Percentiles rank a stretch among this genome's conserved stretches.
Evolutionary conservation across 2,329 filamentous ascomycete species (phyloP).

Genomic region (Fusarium verticillioides): DNA sequence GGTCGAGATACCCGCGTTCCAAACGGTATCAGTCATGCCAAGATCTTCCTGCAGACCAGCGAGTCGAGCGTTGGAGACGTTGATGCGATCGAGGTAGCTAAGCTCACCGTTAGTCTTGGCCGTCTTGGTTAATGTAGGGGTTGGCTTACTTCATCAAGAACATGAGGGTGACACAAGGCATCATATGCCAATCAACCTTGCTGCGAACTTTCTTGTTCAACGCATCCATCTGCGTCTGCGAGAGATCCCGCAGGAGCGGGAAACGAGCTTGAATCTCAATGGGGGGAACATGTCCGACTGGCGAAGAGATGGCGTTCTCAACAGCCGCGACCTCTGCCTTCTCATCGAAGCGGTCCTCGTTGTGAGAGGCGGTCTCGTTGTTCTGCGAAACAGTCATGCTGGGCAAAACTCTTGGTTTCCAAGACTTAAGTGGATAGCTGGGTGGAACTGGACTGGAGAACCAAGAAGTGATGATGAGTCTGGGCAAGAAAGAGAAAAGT

Average conservation of each 20-base stretch:
- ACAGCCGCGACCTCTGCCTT: slow-evolving; percentile 10
- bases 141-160: slow-evolving; percentile 23
- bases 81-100: slow-evolving; percentile 63
- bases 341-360: slow-evolving; percentile 7
- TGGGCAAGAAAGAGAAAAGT: not conserved
- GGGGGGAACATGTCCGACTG: not conserved
- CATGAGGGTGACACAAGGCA: slow-evolving; percentile 25
- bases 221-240: slow-evolving; percentile 35
- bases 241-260: slow-evolving; percentile 37
- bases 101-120: not conserved
- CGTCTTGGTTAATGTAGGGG: not conserved
- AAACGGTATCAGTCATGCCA: slow-evolving; percentile 50
- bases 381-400: slow-evolving; percentile 12
- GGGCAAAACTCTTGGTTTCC: not conserved
- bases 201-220: slow-evolving; percentile 45
- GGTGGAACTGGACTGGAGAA: not conserved
- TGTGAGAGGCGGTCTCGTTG: slow-evolving; percentile 2
- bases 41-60: slow-evolving; percentile 53
- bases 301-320: not conserved
- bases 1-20: slow-evolving; percentile 54
- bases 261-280: slow-evolving; percentile 44
- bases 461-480: not conserved
- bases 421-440: not conserved
- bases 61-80: slow-evolving; percentile 58
- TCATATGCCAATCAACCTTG: slow-evolving; percentile 48